These are phyloP conservation scores for Silybum marianum DNA, from an alignment of 129 eudicot species.

Conservation along the genomic window DNA sequence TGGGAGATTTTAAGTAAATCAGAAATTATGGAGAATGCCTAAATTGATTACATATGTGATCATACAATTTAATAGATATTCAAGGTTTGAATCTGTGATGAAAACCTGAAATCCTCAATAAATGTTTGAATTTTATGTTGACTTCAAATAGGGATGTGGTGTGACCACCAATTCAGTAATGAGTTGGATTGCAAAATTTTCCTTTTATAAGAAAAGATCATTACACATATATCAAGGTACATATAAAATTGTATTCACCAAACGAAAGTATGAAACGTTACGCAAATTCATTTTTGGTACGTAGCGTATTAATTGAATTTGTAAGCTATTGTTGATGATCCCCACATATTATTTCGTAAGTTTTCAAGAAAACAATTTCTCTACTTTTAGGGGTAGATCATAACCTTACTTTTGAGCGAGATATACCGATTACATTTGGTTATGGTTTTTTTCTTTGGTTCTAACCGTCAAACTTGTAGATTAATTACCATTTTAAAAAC, in stretches of 20 bases:
- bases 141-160: background rate
- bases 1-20: background rate
- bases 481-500: too few species aligned
- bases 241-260: background rate
- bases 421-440: too few species aligned
- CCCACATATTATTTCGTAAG: background rate
- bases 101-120: background rate
- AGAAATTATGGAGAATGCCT: background rate
- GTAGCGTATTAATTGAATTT: too few species aligned
- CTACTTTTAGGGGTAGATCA: too few species aligned
- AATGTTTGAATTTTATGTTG: constrained; percentile 6
- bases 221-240: background rate
- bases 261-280: too few species aligned
- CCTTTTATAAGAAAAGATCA: background rate
- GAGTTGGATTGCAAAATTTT: background rate
- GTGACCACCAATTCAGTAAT: background rate
- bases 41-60: background rate
- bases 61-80: background rate
- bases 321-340: too few species aligned
- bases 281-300: too few species aligned
- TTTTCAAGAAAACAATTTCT: too few species aligned
- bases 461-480: too few species aligned
- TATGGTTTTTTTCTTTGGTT: too few species aligned
- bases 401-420: too few species aligned
- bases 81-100: background rate